Evolutionary conservation across 805 yeast genomes (phyloP).

Genomic region (Ogataea saltuana): DNA sequence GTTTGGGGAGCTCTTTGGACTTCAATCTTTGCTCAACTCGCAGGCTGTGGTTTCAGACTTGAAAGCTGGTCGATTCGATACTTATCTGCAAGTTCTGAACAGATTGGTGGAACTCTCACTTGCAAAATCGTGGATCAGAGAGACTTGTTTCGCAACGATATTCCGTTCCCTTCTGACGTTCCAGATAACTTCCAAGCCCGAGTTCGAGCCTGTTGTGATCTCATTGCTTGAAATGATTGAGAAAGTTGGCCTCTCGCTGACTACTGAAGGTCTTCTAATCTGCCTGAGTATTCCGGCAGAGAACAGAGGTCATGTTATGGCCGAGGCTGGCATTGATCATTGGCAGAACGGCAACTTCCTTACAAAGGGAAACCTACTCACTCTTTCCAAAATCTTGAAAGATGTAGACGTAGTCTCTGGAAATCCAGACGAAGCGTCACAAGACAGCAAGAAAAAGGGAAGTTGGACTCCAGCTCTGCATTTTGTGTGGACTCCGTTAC

Average conservation of each 20-base stretch:
- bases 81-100: conserved; percentile 44
- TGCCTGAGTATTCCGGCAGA: conserved; percentile 53
- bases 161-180: conserved; percentile 47
- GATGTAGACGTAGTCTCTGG: conserved; percentile 48
- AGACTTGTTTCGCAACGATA: conserved; percentile 73
- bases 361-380: conserved; percentile 62
- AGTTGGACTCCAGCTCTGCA: conserved; percentile 76
- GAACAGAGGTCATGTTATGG: conserved; percentile 18
- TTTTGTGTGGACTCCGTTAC: conserved; percentile 69
- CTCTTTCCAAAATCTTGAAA: conserved; percentile 62
- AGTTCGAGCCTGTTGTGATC: conserved; percentile 18
- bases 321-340: conserved; percentile 28
- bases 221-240: conserved; percentile 45
- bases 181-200: conserved; percentile 22
- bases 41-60: conserved; percentile 37
- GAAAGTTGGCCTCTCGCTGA: conserved; percentile 54
- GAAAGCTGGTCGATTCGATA: conserved; percentile 25
- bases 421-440: conserved; percentile 35
- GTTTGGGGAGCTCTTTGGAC: conserved; percentile 84
- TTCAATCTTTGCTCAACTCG: conserved; percentile 70
- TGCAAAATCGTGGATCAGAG: conserved; percentile 81
- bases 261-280: conserved; percentile 81
- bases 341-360: conserved; percentile 82
- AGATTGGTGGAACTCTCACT: conserved; percentile 57
- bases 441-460: conserved; percentile 55